phyloP scores from a whole-genome alignment of 1,284 basidiomycete genomes.

The Trichosporon sp. region DNA sequence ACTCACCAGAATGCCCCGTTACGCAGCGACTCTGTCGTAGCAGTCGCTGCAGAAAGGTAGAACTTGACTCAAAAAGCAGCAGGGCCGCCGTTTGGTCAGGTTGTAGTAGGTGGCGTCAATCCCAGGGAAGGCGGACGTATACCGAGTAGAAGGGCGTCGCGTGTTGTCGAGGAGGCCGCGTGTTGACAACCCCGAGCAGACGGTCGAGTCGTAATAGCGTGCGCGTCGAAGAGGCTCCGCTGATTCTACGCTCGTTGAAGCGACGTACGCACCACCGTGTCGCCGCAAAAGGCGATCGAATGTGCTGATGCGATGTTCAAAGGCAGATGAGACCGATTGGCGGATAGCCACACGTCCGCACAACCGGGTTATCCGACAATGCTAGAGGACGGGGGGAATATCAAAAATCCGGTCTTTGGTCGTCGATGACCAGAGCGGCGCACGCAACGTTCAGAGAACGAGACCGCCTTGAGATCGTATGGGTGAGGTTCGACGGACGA shows the following conservation, averaged over 20 bases:
- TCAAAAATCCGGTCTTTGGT: not conserved
- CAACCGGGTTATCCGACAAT: not conserved
- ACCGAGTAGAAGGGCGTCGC: slow-evolving; percentile 1
- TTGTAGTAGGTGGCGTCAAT: not conserved
- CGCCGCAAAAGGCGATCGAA: not conserved
- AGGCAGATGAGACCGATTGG: not conserved
- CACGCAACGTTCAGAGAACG: not conserved
- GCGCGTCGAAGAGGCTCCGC: not conserved
- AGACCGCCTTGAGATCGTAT: not conserved
- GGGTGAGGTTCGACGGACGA: not conserved
- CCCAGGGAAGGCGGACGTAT: not conserved
- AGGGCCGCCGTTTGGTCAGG: not conserved
- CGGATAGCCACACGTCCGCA: not conserved
- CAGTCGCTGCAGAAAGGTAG: not conserved
- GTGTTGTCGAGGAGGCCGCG: not conserved
- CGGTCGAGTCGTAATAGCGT: not conserved
- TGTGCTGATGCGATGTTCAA: not conserved
- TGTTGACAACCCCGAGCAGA: too few species aligned
- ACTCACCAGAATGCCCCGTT: not conserved
- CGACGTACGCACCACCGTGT: not conserved
- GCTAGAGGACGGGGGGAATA: not conserved
- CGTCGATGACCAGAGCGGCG: not conserved
- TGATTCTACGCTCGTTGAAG: not conserved
- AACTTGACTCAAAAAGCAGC: not conserved
- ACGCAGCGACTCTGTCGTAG: not conserved